Evolutionary conservation across 441 rosid species (phyloP), one percentile per base, ranked within the genome.

Genomic region (Populus hybrid): DNA sequence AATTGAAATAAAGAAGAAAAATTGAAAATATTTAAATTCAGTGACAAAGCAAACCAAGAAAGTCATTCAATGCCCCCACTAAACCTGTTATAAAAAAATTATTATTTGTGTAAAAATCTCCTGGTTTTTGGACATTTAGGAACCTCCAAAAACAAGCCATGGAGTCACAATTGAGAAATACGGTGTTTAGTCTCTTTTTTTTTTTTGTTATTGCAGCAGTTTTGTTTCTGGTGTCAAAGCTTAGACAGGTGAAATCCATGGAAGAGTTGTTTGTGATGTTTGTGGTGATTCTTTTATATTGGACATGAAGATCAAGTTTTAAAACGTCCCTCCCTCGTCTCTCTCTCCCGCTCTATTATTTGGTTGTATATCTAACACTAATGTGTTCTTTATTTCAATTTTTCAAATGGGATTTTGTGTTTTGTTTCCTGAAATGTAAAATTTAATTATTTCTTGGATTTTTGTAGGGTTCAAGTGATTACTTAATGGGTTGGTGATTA

Each of bases 241-340:
- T 79, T 93, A 97, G 98, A 92, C 97, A 66, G 93, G 97, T 66
- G 97, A 95, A 87, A 89, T 95, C 77, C 96, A 83, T 32, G 98
- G 97, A 65, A 89, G 97, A 80, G 98, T 95, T 76, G 92, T 95
- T 73, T 93, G 96, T 77, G 93, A 32, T 32, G 34, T 32, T 32
- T 32, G 34, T 32, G 34, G 87, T 5, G 97, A 95, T 88, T 92
- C 94, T 73, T 91, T 35, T 28, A 28, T 28, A 86, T 92, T 72
- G 98, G 98, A 75, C 98, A 97, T 69, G 95, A 93, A 86, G 99
- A 93, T 81, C 6, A 32, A 32, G 34, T 32, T 32, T 32, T 32
- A 5, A 0, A 32, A 32, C 0, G 34, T 32, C 34, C 0, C 34
- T 32, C 34, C 34, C 34, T 32, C 34, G 0, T 32, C 34, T 32